phyloP scores from a whole-genome alignment of 495 filamentous ascomycete species.

The Xylaria longipes region DNA sequence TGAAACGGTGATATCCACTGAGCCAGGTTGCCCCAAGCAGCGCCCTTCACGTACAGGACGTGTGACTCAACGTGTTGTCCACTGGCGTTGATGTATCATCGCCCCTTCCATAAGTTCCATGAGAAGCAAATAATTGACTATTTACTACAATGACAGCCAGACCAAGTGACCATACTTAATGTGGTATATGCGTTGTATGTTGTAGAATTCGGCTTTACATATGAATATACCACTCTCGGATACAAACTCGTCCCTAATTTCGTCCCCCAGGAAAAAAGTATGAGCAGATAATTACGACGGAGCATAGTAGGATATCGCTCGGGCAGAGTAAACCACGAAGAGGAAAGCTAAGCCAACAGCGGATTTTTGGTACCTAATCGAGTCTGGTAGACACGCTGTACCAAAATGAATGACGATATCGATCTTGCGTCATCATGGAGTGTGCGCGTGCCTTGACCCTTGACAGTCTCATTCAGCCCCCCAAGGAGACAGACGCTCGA shows the following conservation, averaged over 20 bases:
- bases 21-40: background rate
- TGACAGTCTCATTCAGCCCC: background rate
- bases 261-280: background rate
- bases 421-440: background rate
- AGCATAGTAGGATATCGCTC: background rate
- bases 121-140: background rate
- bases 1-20: conserved; percentile 11
- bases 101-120: background rate
- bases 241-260: background rate
- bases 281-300: background rate
- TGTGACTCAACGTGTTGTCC: background rate
- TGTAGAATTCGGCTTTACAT: background rate
- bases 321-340: background rate
- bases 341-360: background rate
- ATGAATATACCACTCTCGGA: background rate
- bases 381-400: background rate
- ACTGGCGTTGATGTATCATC: background rate
- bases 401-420: background rate
- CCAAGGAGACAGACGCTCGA: background rate
- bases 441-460: background rate
- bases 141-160: background rate
- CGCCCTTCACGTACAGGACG: background rate
- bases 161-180: background rate
- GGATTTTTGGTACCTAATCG: background rate
- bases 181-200: background rate